These are phyloP conservation scores for Ceratobasidium sp. DNA, from an alignment of 1,284 basidiomycete genomes.

Conservation along the genomic window DNA sequence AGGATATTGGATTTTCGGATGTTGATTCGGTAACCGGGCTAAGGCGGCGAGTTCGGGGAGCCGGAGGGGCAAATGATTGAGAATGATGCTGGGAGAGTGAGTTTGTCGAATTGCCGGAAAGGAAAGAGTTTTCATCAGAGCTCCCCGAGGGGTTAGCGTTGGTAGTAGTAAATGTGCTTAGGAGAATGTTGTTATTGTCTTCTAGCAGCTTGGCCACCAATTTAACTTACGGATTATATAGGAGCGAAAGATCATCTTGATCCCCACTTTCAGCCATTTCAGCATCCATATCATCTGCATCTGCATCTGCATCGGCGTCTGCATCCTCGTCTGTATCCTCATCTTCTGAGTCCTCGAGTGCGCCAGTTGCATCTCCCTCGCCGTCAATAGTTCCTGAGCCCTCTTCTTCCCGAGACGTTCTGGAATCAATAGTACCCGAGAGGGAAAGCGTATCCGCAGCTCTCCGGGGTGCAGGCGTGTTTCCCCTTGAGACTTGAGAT, in stretches of 20 bases:
- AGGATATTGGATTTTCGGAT: slow-evolving; percentile 20
- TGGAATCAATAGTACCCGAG: slow-evolving; percentile 39
- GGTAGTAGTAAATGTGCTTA: slow-evolving; percentile 55
- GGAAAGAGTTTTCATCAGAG: slow-evolving; percentile 44
- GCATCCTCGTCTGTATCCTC: slow-evolving; percentile 63
- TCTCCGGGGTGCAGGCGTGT: slow-evolving; percentile 33
- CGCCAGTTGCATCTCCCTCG: slow-evolving; percentile 47
- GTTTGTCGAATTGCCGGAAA: slow-evolving; percentile 46
- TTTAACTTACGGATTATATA: slow-evolving; percentile 69
- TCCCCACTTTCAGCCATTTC: slow-evolving; percentile 40
- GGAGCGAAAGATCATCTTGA: slow-evolving; percentile 27
- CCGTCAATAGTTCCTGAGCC: slow-evolving; percentile 45
- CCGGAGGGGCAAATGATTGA: slow-evolving; percentile 57
- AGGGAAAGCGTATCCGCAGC: slow-evolving; percentile 30
- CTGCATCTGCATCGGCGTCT: slow-evolving; percentile 61
- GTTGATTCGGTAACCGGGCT: slow-evolving; percentile 68
- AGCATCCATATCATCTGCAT: slow-evolving; percentile 38
- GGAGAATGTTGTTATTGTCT: background rate
- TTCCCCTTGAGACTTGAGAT: slow-evolving; percentile 50
- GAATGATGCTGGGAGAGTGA: slow-evolving; percentile 61
- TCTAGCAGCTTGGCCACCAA: background rate
- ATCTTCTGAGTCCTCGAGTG: slow-evolving; percentile 48
- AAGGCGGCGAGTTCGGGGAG: slow-evolving; percentile 59
- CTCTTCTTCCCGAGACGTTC: slow-evolving; percentile 37
- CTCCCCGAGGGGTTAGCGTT: slow-evolving; percentile 49